A percentile compares a stretch with the other conserved stretches of the same genome.
Conservation (phyloP, 441 rosid genomes). For the Populus hybrid region DNA sequence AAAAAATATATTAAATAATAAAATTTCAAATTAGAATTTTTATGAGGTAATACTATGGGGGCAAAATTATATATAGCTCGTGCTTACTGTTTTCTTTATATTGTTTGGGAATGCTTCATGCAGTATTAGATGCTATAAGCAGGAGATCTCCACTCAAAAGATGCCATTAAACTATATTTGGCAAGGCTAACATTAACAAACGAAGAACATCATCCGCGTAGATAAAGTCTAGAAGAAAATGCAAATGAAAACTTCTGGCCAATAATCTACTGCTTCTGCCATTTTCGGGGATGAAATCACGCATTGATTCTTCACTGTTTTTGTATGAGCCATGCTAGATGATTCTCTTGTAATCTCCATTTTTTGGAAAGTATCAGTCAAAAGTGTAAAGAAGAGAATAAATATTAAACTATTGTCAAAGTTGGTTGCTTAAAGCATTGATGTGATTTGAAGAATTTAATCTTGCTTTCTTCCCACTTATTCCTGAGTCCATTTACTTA, state of each 20-base stretch:
- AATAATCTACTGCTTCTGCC: background rate
- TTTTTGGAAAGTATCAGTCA: conserved; percentile 38
- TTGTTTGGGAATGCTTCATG: background rate
- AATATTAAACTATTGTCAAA: conserved; percentile 36
- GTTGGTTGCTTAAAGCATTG: conserved; percentile 38
- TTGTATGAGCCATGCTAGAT: conserved; percentile 9
- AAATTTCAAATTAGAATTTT: too few species aligned
- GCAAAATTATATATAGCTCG: too few species aligned
- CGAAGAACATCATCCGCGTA: background rate
- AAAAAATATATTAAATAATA: too few species aligned
- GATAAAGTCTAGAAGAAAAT: background rate
- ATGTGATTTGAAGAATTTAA: conserved; percentile 50
- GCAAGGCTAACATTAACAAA: background rate
- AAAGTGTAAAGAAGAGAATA: conserved; percentile 38
- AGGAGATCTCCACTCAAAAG: conserved; percentile 23
- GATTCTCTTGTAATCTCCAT: conserved; percentile 26
- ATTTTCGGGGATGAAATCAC: conserved; percentile 14
- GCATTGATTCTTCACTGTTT: conserved; percentile 27
- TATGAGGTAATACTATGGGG: too few species aligned
- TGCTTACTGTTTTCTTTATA: too few species aligned
- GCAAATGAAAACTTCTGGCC: conserved; percentile 20
- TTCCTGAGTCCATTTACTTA: conserved; percentile 27
- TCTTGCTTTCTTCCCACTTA: conserved; percentile 46
- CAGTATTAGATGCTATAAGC: conserved; percentile 46
- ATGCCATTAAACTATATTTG: conserved; percentile 21